Conservation (phyloP, 768 basidiomycete species). For the Mycena vulgaris region DNA sequence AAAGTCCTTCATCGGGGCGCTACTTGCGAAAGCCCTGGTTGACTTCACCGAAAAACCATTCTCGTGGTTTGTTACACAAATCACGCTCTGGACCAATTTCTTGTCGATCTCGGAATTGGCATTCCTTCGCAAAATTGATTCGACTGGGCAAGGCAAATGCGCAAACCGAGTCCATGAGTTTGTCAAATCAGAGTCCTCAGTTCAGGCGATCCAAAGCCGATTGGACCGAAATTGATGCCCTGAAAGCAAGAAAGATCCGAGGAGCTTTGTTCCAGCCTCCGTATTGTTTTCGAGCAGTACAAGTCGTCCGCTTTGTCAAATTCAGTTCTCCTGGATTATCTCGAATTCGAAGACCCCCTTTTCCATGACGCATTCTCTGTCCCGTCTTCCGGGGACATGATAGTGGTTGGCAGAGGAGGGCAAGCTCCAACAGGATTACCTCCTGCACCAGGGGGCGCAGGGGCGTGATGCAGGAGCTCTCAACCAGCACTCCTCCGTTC, state of each 20-base stretch:
- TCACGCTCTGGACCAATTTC: constrained; percentile 80
- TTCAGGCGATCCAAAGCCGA: constrained; percentile 51
- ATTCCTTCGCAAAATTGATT: constrained; percentile 64
- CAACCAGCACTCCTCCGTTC: constrained; percentile 12
- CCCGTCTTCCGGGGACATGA: constrained; percentile 60
- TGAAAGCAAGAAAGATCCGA: constrained; percentile 21
- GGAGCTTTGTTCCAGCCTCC: constrained; percentile 40
- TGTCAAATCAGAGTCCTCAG: constrained; percentile 55
- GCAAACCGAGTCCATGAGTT: constrained; percentile 59
- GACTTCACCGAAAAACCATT: constrained; percentile 67
- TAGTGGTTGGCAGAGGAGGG: constrained; percentile 56
- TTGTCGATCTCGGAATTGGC: constrained; percentile 73
- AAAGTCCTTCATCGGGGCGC: constrained; percentile 80
- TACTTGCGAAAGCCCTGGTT: constrained; percentile 70
- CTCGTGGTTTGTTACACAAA: constrained; percentile 84
- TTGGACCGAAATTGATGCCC: constrained; percentile 45
- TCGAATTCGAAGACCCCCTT: constrained; percentile 66
- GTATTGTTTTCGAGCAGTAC: constrained; percentile 37
- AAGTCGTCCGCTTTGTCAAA: neutral
- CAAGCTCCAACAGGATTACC: constrained; percentile 55
- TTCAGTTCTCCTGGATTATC: constrained; percentile 57
- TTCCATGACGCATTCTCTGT: constrained; percentile 63
- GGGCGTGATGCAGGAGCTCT: constrained; percentile 64
- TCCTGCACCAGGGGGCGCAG: constrained; percentile 63
- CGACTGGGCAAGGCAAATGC: constrained; percentile 70